These are phyloP conservation scores for Mollisiaceae sp. DNA, from an alignment of 2,329 filamentous ascomycete species.

Conservation along the genomic window DNA sequence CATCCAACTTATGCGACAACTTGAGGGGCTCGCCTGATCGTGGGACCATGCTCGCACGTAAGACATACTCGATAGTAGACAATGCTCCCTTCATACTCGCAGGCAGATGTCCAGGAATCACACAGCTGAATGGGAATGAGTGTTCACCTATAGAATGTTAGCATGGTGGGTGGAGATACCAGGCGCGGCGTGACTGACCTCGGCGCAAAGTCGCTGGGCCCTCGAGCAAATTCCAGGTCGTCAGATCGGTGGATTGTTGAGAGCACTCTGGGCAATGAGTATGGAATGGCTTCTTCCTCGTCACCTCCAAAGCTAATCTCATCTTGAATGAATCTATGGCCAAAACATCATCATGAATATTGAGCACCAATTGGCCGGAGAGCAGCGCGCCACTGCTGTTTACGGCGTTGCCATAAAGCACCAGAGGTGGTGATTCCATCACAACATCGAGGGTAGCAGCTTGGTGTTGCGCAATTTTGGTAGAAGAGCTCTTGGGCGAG, in stretches of 20 bases:
- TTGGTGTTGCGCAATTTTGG: constrained; percentile 33
- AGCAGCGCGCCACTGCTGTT: constrained; percentile 84
- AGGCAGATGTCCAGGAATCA: constrained; percentile 85
- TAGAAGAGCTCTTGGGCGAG: constrained; percentile 36
- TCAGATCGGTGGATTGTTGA: constrained; percentile 73
- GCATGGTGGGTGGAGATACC: constrained; percentile 9
- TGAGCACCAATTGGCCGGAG: constrained; percentile 79
- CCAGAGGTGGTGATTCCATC: constrained; percentile 60
- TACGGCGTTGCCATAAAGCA: constrained; percentile 78
- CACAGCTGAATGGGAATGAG: constrained; percentile 85
- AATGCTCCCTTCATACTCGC: constrained; percentile 78
- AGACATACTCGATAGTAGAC: constrained; percentile 77
- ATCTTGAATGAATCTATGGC: constrained; percentile 77
- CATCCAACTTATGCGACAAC: constrained; percentile 70
- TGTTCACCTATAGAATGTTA: constrained; percentile 61
- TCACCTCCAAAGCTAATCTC: constrained; percentile 70
- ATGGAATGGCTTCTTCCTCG: constrained; percentile 82
- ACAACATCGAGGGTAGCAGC: constrained; percentile 46
- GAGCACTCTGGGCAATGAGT: constrained; percentile 80
- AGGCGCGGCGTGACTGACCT: constrained; percentile 46
- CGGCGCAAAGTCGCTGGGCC: constrained; percentile 56
- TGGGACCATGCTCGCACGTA: constrained; percentile 69
- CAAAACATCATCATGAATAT: constrained; percentile 68
- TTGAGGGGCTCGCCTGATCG: constrained; percentile 66
- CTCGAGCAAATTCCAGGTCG: constrained; percentile 78